Conservation (phyloP, 2,329 filamentous ascomycete species). For the Tolypocladium nubicola region DNA sequence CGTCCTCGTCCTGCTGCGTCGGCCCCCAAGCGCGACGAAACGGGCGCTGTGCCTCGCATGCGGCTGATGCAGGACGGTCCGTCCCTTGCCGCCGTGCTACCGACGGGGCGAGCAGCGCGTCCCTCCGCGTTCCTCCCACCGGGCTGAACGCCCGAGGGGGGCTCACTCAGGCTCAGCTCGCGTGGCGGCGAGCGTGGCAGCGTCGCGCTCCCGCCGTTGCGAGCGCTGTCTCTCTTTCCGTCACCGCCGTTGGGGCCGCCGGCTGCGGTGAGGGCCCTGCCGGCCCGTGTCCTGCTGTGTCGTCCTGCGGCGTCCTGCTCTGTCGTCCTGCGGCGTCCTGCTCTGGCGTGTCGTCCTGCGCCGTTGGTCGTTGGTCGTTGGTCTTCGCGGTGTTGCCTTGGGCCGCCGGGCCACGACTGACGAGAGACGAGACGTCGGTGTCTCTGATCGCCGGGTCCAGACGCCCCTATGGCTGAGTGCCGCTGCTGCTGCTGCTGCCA, state of each 20-base stretch:
- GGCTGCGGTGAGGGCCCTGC: background rate
- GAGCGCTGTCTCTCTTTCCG: background rate
- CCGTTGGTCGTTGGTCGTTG: no score
- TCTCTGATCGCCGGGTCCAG: background rate
- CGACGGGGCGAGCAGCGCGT: background rate
- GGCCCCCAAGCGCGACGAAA: background rate
- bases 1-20: background rate
- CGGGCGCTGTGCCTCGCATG: background rate
- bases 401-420: background rate
- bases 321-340: background rate
- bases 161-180: background rate
- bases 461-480: background rate
- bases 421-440: background rate
- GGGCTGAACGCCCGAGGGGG: background rate
- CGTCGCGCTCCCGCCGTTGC: background rate
- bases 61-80: background rate
- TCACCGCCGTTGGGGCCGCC: background rate
- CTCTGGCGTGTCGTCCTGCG: background rate
- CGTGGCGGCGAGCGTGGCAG: background rate
- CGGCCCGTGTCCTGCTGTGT: no score
- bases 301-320: background rate
- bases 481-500: background rate
- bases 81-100: background rate
- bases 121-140: background rate
- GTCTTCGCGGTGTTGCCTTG: background rate